Evolutionary conservation across 2,329 filamentous ascomycete genomes (phyloP), one percentile per base, ranked within the genome.

Genomic region (Sphaerulina vaccinii): DNA sequence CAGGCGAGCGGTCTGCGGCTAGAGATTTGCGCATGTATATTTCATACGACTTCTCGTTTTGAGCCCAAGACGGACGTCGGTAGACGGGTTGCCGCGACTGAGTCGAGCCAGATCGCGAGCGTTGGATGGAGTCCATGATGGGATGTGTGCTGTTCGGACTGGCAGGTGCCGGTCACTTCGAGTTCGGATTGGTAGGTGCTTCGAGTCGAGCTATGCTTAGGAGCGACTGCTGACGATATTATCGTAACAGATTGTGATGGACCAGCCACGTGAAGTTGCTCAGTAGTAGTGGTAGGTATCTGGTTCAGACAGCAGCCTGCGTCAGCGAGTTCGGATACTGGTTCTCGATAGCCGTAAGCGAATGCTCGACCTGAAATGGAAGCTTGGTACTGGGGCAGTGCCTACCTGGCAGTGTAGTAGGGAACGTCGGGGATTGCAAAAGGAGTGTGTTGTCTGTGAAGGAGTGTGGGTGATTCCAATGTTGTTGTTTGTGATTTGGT

Each of bases 41-140:
- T 15, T 54, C 54, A 40, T 59, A 64, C 11, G 62, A 57, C 22
- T 51, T 57, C 48, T 59, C 53, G 36, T 49, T 51, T 54, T 59
- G 57, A 22, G 61, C 61, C 59, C 61, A 65, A 2, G 60, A 63
- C 8, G 63, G 63, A 44, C 63, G 65, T 29, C 65, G 62, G 54
- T 65, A 55, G 32, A 52, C 53, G 5, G 62, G 62, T 42, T 63
- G 59, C 33, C 41, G 52, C 16, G 44, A 48, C 35, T 48, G 44
- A 11, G 35, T 16, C 8, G 44, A 48, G 35, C 44, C 38, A n/a
- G 43, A 24, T 27, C 37, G 39, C 16, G n/a, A 49, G 24, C 36
- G 44, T 44, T 48, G 44, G 11, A 22, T 38, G 29, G 47, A 35
- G 37, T 46, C 37, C 35, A 42, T 52, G 15, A 8, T 29, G 50